Evolutionary conservation across 441 rosid species (phyloP), one percentile per base, ranked within the genome.

Genomic region (Bocquillonia castaneifolia): DNA sequence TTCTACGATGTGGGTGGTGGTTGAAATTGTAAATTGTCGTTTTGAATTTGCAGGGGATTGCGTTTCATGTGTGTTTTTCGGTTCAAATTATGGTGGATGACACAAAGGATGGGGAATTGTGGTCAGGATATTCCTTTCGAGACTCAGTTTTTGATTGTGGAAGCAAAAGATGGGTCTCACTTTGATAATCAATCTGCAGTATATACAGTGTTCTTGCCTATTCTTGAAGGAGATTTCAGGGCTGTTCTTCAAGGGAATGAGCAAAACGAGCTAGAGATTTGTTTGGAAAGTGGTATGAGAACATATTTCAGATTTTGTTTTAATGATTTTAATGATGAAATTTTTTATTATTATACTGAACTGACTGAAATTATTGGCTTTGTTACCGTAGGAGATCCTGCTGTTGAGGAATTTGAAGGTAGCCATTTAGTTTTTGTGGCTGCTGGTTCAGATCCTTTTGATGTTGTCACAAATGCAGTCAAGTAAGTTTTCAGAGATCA

Each of bases 11-110:
- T 57, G 25, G 64, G 70, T 26, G 51, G 23, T 12, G 55, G 17
- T 55, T 63, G 28, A 22, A n/a, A 64, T 63, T 56, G 7, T 42
- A 36, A n/a, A 40, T 5, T 36, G 45, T 36, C 58, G 50, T 20
- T 59, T 20, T 12, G 25, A 6, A 39, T 40, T 63, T 75, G 68
- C 79, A 86, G 89, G 78, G 91, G 91, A 42, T 70, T 84, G 77
- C 80, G 83, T 7, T 86, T 84, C 57, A 83, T 81, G 91, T 81
- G 87, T 53, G 72, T 80, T 71, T 86, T 86, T 26, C 83, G 88
- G n/a, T 86, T 84, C 83, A 86, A 84, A 67, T 39, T 86, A 72
- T 86, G 91, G 91, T 86, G 91, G 91, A 86, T 86, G 87, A 84
- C 91, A 10, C 91, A 84, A 71, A 83, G 87, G 77, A 86, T 84